These are phyloP conservation scores for Termitomyces sp. DNA, from an alignment of 768 basidiomycete genomes.

Conservation along the genomic window DNA sequence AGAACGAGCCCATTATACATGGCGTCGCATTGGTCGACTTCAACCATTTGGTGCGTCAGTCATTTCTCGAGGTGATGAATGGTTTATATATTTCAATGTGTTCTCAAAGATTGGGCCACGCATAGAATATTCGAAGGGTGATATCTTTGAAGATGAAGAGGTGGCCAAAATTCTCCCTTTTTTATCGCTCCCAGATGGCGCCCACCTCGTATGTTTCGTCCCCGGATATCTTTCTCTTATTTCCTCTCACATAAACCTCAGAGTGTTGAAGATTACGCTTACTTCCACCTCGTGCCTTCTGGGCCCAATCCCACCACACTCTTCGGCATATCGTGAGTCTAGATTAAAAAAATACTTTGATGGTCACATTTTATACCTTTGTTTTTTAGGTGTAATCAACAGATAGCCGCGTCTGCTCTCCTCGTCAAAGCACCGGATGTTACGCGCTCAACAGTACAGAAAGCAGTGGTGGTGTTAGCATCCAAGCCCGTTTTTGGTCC, in stretches of 20 bases:
- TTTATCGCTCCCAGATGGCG: slow-evolving; percentile 94
- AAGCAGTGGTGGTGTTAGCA: slow-evolving; percentile 92
- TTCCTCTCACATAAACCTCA: slow-evolving; percentile 20
- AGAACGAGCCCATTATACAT: slow-evolving; percentile 59
- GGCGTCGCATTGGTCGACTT: slow-evolving; percentile 94
- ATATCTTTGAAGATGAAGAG: slow-evolving; percentile 82
- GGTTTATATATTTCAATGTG: not conserved
- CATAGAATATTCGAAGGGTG: slow-evolving; percentile 78
- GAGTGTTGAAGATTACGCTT: slow-evolving; percentile 93
- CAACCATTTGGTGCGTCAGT: slow-evolving; percentile 75
- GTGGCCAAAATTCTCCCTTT: slow-evolving; percentile 85
- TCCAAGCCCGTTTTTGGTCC: slow-evolving; percentile 91
- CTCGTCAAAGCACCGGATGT: slow-evolving; percentile 79
- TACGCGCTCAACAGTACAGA: slow-evolving; percentile 94
- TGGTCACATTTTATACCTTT: not conserved
- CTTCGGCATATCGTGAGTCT: slow-evolving; percentile 89
- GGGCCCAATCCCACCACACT: slow-evolving; percentile 71
- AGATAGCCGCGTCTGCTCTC: slow-evolving; percentile 77
- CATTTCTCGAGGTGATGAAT: not conserved
- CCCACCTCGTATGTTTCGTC: slow-evolving; percentile 68
- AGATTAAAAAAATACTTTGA: not conserved
- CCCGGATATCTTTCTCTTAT: not conserved
- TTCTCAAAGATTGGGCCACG: slow-evolving; percentile 78
- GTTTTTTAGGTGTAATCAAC: slow-evolving; percentile 77
- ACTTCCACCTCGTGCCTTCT: slow-evolving; percentile 85